Evolutionary conservation across 345 rosid genomes (phyloP).

Genomic region (Euphorbia tirucalli): DNA sequence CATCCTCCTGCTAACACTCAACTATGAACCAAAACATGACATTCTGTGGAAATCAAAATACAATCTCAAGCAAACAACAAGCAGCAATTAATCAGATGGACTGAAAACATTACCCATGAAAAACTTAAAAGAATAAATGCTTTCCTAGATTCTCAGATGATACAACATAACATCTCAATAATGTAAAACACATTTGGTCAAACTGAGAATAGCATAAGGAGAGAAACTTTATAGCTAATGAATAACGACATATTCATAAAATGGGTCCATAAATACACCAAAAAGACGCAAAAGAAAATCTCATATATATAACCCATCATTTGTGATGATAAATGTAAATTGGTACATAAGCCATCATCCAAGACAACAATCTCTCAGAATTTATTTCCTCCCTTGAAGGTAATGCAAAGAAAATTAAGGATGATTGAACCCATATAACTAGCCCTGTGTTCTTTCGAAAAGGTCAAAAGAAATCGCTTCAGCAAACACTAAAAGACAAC

Average conservation of each 20-base stretch:
- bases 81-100: background rate
- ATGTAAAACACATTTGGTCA: background rate
- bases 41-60: background rate
- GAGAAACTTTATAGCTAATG: background rate
- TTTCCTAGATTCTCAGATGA: background rate
- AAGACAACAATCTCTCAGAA: constrained; percentile 33
- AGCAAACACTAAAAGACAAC: constrained; percentile 37
- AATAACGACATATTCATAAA: constrained; percentile 4
- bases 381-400: constrained; percentile 42
- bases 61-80: background rate
- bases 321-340: constrained; percentile 35
- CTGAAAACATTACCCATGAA: background rate
- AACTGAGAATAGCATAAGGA: background rate
- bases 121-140: background rate
- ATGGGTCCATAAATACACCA: constrained; percentile 21
- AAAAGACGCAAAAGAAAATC: constrained; percentile 16
- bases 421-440: constrained; percentile 37
- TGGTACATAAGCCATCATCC: constrained; percentile 42
- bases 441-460: constrained; percentile 26
- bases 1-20: background rate
- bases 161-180: background rate
- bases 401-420: constrained; percentile 37
- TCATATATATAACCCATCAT: constrained; percentile 24
- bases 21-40: background rate
- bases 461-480: constrained; percentile 20